Percentiles rank a stretch among this genome's conserved stretches.
Evolutionary conservation across 1,284 basidiomycete species (phyloP).

Genomic region (Boletus smithii): DNA sequence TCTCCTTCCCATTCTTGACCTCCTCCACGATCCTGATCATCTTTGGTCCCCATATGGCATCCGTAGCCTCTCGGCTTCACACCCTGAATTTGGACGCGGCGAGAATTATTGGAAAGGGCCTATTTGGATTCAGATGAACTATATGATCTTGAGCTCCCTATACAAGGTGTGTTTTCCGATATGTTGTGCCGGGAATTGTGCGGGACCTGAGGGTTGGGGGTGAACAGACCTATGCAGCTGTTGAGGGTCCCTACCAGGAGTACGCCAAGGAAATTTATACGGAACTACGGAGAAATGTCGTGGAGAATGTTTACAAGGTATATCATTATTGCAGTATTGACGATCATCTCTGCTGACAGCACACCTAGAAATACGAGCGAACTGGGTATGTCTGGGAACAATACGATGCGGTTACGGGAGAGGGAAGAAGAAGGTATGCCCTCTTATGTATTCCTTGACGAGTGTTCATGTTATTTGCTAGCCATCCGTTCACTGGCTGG

Average conservation of each 20-base stretch:
- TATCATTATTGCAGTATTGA: background rate
- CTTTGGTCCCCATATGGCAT: conserved; percentile 91
- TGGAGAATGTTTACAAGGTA: conserved; percentile 85
- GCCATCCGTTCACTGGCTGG: conserved; percentile 93
- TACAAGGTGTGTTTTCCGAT: conserved; percentile 53
- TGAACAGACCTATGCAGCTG: conserved; percentile 68
- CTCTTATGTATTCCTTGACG: conserved; percentile 2
- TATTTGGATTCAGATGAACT: conserved; percentile 97
- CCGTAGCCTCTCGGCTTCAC: conserved; percentile 79
- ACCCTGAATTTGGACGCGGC: conserved; percentile 84
- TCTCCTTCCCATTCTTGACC: conserved; percentile 74
- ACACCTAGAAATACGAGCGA: conserved; percentile 77
- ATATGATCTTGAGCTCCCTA: conserved; percentile 76
- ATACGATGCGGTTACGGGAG: conserved; percentile 81
- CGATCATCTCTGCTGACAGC: conserved; percentile 13
- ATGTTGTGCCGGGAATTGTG: background rate
- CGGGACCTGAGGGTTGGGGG: conserved; percentile 7
- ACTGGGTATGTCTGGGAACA: conserved; percentile 98
- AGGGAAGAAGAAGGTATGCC: conserved; percentile 76
- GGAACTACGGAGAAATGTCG: conserved; percentile 76
- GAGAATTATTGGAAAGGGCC: conserved; percentile 98
- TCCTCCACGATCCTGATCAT: conserved; percentile 75
- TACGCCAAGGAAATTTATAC: conserved; percentile 76
- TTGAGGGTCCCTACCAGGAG: conserved; percentile 77
- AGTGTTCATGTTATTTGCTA: conserved; percentile 32